Evolutionary conservation across 371 early-diverging fungal species (phyloP).

Genomic region (Mucor racemosus): DNA sequence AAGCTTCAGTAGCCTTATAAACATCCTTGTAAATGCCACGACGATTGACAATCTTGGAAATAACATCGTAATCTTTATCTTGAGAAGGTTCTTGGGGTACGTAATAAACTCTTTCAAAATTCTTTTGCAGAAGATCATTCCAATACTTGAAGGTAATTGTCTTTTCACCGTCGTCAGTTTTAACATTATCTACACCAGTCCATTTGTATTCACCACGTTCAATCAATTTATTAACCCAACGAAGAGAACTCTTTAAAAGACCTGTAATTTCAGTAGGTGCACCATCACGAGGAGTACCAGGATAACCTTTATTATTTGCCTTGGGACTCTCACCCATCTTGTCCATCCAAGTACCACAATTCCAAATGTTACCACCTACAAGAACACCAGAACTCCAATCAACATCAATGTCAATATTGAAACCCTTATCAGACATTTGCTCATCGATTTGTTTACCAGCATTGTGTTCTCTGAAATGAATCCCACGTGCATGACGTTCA

Average conservation of each 20-base stretch:
- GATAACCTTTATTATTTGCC: conserved; percentile 89
- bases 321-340: conserved; percentile 97
- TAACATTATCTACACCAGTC: conserved; percentile 50
- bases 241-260: conserved; percentile 79
- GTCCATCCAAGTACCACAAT: conserved; percentile 99
- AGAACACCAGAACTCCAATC: conserved; percentile 83
- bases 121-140: conserved; percentile 76
- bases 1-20: conserved; percentile 69
- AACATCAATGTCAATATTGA: conserved; percentile 76
- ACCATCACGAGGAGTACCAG: conserved; percentile 95
- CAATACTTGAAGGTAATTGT: conserved; percentile 71
- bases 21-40: conserved; percentile 98
- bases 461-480: conserved; percentile 93
- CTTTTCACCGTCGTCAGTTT: conserved; percentile 24
- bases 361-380: conserved; percentile 87
- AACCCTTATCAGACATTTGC: conserved; percentile 91
- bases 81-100: conserved; percentile 66
- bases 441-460: conserved; percentile 89
- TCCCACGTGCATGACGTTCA: conserved; percentile 90
- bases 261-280: conserved; percentile 93
- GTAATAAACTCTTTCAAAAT: conserved; percentile 90
- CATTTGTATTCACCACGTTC: conserved; percentile 50
- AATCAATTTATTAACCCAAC: conserved; percentile 75
- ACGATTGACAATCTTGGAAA: conserved; percentile 75
- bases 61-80: conserved; percentile 69